These are phyloP conservation scores for Ceratobasidium sp. DNA, from an alignment of 1,284 basidiomycete genomes.

Conservation along the genomic window DNA sequence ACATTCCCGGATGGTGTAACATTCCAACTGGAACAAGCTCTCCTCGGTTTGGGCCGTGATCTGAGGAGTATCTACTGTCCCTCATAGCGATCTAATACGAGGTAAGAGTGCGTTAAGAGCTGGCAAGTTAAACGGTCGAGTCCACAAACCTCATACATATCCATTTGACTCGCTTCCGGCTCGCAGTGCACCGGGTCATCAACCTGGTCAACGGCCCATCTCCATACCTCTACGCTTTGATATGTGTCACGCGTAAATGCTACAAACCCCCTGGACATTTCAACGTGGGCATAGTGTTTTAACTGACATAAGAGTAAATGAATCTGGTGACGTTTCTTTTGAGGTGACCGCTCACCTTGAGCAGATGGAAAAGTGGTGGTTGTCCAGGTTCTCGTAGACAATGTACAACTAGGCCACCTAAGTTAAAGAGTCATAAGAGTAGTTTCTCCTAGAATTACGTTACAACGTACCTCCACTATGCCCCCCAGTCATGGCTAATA, in stretches of 20 bases:
- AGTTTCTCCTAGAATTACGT: not conserved
- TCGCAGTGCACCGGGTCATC: conserved; percentile 15
- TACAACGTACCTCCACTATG: not conserved
- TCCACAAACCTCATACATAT: conserved; percentile 9
- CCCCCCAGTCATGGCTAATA: conserved; percentile 27
- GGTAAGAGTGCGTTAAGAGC: not conserved
- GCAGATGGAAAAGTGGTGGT: conserved; percentile 20
- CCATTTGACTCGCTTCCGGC: conserved; percentile 19
- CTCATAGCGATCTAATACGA: not conserved
- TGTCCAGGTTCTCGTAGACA: conserved; percentile 21
- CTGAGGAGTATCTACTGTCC: not conserved
- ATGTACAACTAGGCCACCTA: conserved; percentile 30
- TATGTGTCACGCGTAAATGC: conserved; percentile 21
- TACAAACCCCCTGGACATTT: conserved; percentile 42
- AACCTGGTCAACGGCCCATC: conserved; percentile 34
- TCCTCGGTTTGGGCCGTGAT: not conserved
- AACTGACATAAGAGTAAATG: not conserved
- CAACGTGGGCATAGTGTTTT: conserved; percentile 17
- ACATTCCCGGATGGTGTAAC: not conserved
- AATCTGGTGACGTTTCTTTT: not conserved
- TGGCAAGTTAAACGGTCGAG: not conserved
- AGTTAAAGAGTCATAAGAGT: not conserved
- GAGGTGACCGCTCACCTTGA: not conserved
- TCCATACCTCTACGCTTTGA: conserved; percentile 30
- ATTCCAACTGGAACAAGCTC: conserved; percentile 30